Conservation (phyloP, 257 asterid genomes). For the Prunella vulgaris region DNA sequence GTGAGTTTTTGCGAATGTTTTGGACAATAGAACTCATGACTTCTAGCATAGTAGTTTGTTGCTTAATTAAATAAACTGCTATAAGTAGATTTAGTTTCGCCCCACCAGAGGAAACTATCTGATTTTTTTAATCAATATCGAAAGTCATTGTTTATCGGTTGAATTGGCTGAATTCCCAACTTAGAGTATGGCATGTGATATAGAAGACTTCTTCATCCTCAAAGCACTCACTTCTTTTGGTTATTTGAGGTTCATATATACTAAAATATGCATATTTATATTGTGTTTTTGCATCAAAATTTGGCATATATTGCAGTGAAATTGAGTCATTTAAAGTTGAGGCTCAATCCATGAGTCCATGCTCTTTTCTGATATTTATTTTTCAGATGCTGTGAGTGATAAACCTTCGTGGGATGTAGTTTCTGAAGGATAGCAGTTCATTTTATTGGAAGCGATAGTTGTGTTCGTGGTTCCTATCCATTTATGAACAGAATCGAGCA, state of each 20-base stretch:
- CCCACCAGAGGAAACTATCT: neutral
- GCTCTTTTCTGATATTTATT: conserved; percentile 1
- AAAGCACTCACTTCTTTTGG: neutral
- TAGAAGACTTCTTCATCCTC: neutral
- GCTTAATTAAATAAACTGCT: neutral
- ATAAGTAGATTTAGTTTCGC: neutral
- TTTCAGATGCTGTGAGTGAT: conserved; percentile 18
- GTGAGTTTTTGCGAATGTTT: neutral
- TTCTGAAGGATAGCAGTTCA: neutral
- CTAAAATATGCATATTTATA: neutral
- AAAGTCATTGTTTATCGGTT: neutral
- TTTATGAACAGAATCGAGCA: conserved; percentile 40
- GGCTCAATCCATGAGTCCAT: too few relatives aligned
- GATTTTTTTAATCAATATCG: neutral
- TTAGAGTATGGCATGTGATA: neutral
- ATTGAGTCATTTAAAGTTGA: neutral
- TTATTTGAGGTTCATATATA: neutral
- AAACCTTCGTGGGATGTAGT: neutral
- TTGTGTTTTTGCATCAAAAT: neutral
- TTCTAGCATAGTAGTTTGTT: neutral
- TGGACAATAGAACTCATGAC: neutral
- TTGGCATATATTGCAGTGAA: neutral
- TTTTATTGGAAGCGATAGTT: conserved; percentile 10
- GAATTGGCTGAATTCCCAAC: neutral
- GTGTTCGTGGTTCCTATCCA: conserved; percentile 9